Evolutionary conservation across 768 basidiomycete genomes (phyloP).

Genomic region (Panellus pusillus): DNA sequence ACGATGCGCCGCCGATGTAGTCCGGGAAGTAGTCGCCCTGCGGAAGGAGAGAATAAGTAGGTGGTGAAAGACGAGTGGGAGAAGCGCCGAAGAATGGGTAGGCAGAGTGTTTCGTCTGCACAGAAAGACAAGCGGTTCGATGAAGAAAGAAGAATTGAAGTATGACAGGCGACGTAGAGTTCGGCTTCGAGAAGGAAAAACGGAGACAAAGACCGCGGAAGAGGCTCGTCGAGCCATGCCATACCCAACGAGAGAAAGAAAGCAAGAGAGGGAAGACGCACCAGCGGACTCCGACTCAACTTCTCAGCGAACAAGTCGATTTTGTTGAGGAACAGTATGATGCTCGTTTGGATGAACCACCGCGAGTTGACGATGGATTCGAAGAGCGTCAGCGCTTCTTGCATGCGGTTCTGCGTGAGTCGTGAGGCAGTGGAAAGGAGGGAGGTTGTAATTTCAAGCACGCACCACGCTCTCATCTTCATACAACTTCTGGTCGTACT

Average conservation of each 20-base stretch:
- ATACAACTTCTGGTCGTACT: conserved; percentile 73
- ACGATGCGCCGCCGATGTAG: conserved; percentile 80
- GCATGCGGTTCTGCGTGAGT: conserved; percentile 81
- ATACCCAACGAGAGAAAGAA: neutral
- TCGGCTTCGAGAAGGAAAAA: too few relatives aligned
- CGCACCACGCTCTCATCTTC: too few relatives aligned
- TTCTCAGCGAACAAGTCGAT: conserved; percentile 5
- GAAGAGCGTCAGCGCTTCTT: conserved; percentile 93
- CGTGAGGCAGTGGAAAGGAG: too few relatives aligned
- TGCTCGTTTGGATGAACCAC: conserved; percentile 95
- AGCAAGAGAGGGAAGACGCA: neutral
- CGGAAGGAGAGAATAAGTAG: conserved; percentile 42
- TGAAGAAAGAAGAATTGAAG: too few relatives aligned
- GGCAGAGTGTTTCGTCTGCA: too few relatives aligned
- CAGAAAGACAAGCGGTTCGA: too few relatives aligned
- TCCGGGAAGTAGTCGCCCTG: conserved; percentile 90
- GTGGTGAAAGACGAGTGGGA: too few relatives aligned
- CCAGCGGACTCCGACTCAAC: conserved; percentile 1
- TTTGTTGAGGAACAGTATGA: conserved; percentile 30
- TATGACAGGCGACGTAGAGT: too few relatives aligned
- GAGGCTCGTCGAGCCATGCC: too few relatives aligned
- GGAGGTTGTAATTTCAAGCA: too few relatives aligned
- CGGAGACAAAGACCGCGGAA: too few relatives aligned
- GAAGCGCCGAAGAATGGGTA: neutral
- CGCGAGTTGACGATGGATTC: conserved; percentile 97